A percentile compares a stretch with the other conserved stretches of the same genome.
Evolutionary conservation across 345 rosid genomes (phyloP).

Genomic region (Luvunga scandens): DNA sequence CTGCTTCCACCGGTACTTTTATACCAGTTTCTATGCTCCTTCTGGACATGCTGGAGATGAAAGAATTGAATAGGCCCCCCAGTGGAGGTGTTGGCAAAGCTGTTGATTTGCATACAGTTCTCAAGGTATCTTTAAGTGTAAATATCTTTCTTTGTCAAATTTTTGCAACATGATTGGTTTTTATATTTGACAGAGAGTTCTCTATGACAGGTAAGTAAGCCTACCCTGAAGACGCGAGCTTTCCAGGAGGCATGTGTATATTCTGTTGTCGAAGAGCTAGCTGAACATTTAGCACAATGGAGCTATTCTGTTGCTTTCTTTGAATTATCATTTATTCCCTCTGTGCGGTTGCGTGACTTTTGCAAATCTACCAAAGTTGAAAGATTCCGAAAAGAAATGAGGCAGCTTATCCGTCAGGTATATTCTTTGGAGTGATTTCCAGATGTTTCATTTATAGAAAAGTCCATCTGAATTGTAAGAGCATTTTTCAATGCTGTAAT

Average conservation of each 20-base stretch:
- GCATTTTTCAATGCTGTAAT: constrained; percentile 17
- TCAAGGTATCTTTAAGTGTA: constrained; percentile 51
- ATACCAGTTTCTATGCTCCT: constrained; percentile 92
- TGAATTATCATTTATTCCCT: constrained; percentile 82
- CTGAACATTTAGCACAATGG: constrained; percentile 91
- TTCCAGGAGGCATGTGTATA: constrained; percentile 93
- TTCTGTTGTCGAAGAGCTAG: constrained; percentile 81
- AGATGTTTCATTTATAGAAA: not conserved
- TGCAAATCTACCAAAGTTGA: constrained; percentile 78
- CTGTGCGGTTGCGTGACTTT: constrained; percentile 68
- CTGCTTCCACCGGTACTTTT: constrained; percentile 69
- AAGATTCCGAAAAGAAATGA: constrained; percentile 86
- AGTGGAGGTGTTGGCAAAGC: constrained; percentile 90
- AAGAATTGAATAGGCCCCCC: constrained; percentile 78
- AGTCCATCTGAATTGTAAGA: not conserved
- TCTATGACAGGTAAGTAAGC: constrained; percentile 66
- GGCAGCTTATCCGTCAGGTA: constrained; percentile 83
- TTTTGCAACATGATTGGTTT: not conserved
- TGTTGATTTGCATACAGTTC: constrained; percentile 62
- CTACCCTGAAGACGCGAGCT: constrained; percentile 75
- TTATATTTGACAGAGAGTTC: constrained; percentile 5
- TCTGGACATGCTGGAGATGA: constrained; percentile 97
- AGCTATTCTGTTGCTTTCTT: constrained; percentile 82
- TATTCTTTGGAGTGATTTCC: not conserved
- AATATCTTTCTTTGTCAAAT: not conserved